A percentile compares a stretch with the other conserved stretches of the same genome.
Conservation (phyloP, 352 stramenopile species). For the Globisporangium paddicum region DNA sequence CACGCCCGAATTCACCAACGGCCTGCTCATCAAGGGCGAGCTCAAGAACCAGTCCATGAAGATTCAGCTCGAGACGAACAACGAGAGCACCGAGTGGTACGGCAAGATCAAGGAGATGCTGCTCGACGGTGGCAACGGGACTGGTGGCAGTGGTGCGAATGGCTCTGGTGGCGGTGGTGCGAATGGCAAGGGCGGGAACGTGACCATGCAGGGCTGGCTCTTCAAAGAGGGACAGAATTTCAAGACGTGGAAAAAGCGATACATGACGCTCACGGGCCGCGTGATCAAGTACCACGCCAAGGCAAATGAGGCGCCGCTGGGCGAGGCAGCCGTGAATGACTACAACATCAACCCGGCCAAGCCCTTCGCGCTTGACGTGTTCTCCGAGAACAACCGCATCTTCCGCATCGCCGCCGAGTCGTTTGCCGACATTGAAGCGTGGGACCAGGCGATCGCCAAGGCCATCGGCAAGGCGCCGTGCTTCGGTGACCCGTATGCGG, state of each 20-base stretch:
- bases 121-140: constrained; percentile 12
- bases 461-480: constrained; percentile 47
- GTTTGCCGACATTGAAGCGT: constrained; percentile 71
- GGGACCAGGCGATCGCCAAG: constrained; percentile 54
- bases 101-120: constrained; percentile 41
- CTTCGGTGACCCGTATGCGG: constrained; percentile 59
- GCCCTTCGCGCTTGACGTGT: constrained; percentile 73
- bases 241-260: constrained; percentile 84
- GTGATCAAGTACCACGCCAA: constrained; percentile 67
- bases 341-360: constrained; percentile 60
- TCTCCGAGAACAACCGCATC: constrained; percentile 81
- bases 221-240: constrained; percentile 84
- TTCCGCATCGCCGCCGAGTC: constrained; percentile 57
- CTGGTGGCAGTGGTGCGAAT: background rate
- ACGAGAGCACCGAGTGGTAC: constrained; percentile 60
- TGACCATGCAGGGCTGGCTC: constrained; percentile 71
- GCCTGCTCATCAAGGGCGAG: constrained; percentile 49
- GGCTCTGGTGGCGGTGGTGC: constrained; percentile 5
- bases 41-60: constrained; percentile 73
- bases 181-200: background rate
- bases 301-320: constrained; percentile 46
- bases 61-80: constrained; percentile 63
- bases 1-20: constrained; percentile 60
- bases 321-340: constrained; percentile 59
- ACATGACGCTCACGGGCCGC: constrained; percentile 61